Base-by-base conservation (phyloP, 2,329 filamentous ascomycete genomes). In the Sporothrix curviconia region DNA sequence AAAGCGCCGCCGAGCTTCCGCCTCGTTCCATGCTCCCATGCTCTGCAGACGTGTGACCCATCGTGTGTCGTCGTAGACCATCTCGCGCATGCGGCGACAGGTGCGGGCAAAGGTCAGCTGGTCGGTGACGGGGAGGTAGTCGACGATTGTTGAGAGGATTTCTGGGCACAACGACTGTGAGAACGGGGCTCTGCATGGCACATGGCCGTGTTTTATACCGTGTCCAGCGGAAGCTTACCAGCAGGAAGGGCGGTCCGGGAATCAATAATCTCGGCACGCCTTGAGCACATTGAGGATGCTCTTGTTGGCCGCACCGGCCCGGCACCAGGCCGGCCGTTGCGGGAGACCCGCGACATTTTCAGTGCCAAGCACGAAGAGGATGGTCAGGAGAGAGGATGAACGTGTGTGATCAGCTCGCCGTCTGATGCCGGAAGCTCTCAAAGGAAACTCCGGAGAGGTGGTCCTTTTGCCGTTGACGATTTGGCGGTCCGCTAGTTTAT, bases 51-150 rank as follows among this genome's bases (percentile, higher is more conserved):
- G 82, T 62, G 89, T 84, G 39, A 97, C 88, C 94, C 94, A 99
- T 75, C 92, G 82, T 51, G 91, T 90, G 71, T 99, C 94, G 70
- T 99, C 94, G 72, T 97, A 99, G 3, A 96, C 92, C 92, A 99
- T 99, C 73, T 99, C 94, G 68, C 88, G 87, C 80, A 97, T 83
- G 60, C 90, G 88, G 68, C 83, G 87, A 59, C 90, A 96, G 24
- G 89, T 85, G 62, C 87, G 85, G 44, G 94, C 92, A 68, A 90
- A 92, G 64, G 85, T 84, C 69, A 97, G 82, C 66, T 95, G 85
- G 70, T 96, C 92, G 60, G 86, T 76, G 28, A 96, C 81, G 39
- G 90, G 87, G 39, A 97, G 83, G 74, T 95, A 91, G 69, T 96
- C 90, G 68, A 99, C 82, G 64, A 99, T 91, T 0, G 85, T 81